Base-by-base conservation (phyloP, 768 basidiomycete genomes). In the Tephrocybe sp. region DNA sequence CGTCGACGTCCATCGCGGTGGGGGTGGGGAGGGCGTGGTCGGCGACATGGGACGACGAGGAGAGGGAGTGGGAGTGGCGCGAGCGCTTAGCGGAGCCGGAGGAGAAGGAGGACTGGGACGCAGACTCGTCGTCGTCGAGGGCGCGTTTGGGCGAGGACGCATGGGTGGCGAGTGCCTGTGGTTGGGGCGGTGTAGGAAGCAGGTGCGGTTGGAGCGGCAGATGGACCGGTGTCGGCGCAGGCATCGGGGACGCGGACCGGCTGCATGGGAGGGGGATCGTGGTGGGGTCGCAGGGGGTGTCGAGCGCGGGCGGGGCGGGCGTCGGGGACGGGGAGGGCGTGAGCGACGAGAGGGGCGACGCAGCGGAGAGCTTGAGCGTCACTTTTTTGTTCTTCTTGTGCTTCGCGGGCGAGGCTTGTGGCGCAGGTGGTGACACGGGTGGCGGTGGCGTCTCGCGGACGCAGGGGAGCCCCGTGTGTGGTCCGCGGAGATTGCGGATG, bases 401-500 rank as follows among this genome's bases (percentile, higher is more conserved):
- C n/a, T n/a, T n/a, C n/a, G n/a, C n/a, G 33, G 67, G 28, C 63
- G 20, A 62, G 15, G 72, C n/a, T n/a, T n/a, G 62, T 18, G 71
- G 57, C 9, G 64, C 58, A 21, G 65, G 50, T 40, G 63, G 70
- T 12, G 65, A 49, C n/a, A 62, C 61, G 8, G 67, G 58, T 2
- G 67, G 65, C 0, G 69, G 67, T 0, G 72, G 66, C 0, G 71
- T 66, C 66, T 93, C 90, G 37, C 67, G 62, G 2, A 91, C 81
- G 47, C 69, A 68, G 3, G 90, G 90, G 14, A 84, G 73, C 7
- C 91, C 93, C 0, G 81, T 72, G 64, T 93, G 92, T 0, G 93
- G 93, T 1, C 93, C 93, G 14, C 75, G 75, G 47, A 93, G 71
- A 66, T 92, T 94, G 40, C 93, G 87, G 52, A 96, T 90, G n/a